A percentile compares a stretch with the other conserved stretches of the same genome.
Evolutionary conservation across 768 basidiomycete species (phyloP).

Genomic region (Cubamyces lactineus): DNA sequence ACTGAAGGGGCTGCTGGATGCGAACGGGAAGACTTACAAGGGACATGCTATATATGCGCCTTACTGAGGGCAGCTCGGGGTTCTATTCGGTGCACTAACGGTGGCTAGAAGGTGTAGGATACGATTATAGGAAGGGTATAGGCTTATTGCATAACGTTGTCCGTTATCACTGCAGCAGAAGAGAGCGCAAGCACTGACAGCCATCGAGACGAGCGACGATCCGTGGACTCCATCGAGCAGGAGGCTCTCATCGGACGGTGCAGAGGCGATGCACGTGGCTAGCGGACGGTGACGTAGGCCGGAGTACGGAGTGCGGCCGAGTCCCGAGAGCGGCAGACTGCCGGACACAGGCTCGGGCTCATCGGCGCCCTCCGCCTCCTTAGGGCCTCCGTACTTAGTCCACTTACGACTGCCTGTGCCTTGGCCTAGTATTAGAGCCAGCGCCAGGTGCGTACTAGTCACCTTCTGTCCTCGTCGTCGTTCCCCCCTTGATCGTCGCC

Average conservation of each 20-base stretch:
- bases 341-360: not conserved
- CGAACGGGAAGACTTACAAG: conserved; percentile 51
- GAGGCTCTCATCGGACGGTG: conserved; percentile 6
- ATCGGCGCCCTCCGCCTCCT: no score
- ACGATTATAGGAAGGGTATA: no score
- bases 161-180: no score
- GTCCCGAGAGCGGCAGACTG: not conserved
- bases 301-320: no score
- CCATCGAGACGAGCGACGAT: not conserved
- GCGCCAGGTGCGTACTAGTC: conserved; percentile 1
- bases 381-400: no score
- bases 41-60: conserved; percentile 43
- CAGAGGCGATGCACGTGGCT: conserved; percentile 4
- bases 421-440: not conserved
- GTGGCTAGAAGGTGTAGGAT: no score
- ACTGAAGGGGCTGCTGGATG: conserved; percentile 59
- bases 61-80: conserved; percentile 9
- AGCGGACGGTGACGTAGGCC: not conserved
- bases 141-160: no score
- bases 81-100: no score
- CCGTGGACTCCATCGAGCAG: not conserved
- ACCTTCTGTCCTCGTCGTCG: conserved; percentile 7
- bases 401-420: no score
- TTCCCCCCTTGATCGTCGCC: conserved; percentile 9
- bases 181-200: no score